Base-by-base conservation (phyloP, 2,329 filamentous ascomycete species). In the Fusarium brachygibbosum region DNA sequence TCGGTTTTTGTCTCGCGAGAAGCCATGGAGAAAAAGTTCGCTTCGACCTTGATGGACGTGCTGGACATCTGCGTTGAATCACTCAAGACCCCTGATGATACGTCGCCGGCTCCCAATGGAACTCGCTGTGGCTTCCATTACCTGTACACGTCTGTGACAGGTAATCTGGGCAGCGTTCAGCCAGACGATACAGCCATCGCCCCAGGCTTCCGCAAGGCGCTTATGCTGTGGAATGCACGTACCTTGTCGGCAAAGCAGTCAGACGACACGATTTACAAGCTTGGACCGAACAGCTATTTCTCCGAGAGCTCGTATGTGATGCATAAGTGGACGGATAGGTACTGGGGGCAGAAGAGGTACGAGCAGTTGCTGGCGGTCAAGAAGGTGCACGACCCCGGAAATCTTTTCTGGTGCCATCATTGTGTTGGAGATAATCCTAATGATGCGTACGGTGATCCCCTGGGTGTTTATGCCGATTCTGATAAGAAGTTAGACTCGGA, bases 271-370 rank as follows among this genome's bases (percentile, higher is more conserved):
- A 41, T 60, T 13, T 58, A 60, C 5, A 58, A 58, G 35, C 41
- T 60, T 35, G 57, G 53, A 0, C 6, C 34, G 12, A 49, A 58
- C 29, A 58, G 52, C 6, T 60, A 58, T 21, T 58, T 60, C 35
- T 60, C 57, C 2, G 53, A 60, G 35, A 60, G 57, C n/a, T 60
- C 42, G 1, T 58, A 58, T 25, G 57, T 60, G 4, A 58, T 60
- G 42, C 41, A 60, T 21, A 60, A 60, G 1, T 60, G 53, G 57
- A 60, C 57, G 1, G 21, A 13, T 1, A 58, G 52, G 13, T 60
- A 60, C 17, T 60, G 57, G 57, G 42, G 53, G 1, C 13, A 60
- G 13, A 49, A 42, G 23, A 49, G 2, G 16, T 31, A 60, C 5
- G 16, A 35, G 35, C 57, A 58, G 42, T 41, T 60, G 29, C 10